phyloP scores from a whole-genome alignment of 2,329 filamentous ascomycete species.

The Microdochium nivale region DNA sequence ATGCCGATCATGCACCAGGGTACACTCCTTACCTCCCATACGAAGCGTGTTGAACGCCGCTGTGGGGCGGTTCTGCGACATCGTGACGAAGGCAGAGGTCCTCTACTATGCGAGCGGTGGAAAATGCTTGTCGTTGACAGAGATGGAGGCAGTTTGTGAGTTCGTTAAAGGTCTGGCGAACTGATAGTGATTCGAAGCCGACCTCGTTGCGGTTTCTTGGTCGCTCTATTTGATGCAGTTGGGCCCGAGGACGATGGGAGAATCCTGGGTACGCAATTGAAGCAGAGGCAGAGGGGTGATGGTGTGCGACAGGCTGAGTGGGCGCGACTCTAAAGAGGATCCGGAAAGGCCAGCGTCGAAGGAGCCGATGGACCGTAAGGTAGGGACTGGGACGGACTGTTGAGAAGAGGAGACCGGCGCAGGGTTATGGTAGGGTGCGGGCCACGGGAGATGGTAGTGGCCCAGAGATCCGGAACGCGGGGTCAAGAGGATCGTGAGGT shows the following conservation, averaged over 20 bases:
- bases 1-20: constrained; percentile 10
- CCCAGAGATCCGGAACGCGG: not conserved
- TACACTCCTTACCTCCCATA: constrained; percentile 80
- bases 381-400: not conserved
- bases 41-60: constrained; percentile 79
- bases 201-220: not conserved
- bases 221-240: not conserved
- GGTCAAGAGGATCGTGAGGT: not conserved
- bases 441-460: not conserved
- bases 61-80: constrained; percentile 45
- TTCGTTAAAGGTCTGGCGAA: constrained; percentile 9
- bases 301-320: not conserved
- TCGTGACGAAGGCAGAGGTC: constrained; percentile 8
- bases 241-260: not conserved
- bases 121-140: not conserved
- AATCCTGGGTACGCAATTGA: not conserved
- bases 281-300: not conserved
- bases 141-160: constrained; percentile 8
- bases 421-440: not conserved
- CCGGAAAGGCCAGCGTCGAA: not conserved
- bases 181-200: not conserved
- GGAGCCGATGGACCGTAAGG: not conserved
- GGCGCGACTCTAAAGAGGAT: not conserved
- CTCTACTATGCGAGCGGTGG: not conserved
- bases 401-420: not conserved